phyloP scores from a whole-genome alignment of 2,329 filamentous ascomycete species.

The Cryphonectria parasitica region DNA sequence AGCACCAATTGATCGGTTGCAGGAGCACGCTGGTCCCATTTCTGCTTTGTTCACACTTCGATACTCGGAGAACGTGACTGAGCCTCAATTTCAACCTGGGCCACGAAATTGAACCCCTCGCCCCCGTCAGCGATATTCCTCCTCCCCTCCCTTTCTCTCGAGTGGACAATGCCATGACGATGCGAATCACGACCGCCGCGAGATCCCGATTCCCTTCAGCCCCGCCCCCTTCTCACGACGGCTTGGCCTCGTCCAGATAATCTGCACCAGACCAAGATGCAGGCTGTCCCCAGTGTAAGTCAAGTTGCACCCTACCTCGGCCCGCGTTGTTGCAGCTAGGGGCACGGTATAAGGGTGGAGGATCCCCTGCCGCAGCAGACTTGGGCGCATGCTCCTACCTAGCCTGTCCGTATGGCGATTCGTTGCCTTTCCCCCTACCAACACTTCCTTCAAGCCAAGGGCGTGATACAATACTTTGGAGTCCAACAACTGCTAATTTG shows the following conservation, averaged over 20 bases:
- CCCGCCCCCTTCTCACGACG: slow-evolving; percentile 36
- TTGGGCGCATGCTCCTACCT: slow-evolving; percentile 8
- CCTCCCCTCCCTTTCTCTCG: neutral
- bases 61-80: neutral
- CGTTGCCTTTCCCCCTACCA: neutral
- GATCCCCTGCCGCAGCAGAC: neutral
- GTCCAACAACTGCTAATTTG: slow-evolving; percentile 16
- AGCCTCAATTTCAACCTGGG: neutral
- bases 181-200: slow-evolving; percentile 42
- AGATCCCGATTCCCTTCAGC: slow-evolving; percentile 38
- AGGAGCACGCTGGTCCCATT: slow-evolving; percentile 2
- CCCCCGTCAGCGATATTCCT: neutral
- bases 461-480: neutral
- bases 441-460: neutral
- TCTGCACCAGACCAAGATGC: slow-evolving; percentile 41
- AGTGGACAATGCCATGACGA: slow-evolving; percentile 42
- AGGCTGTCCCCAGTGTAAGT: slow-evolving; percentile 53
- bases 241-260: slow-evolving; percentile 38
- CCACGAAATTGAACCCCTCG: slow-evolving; percentile 8
- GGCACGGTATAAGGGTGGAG: neutral
- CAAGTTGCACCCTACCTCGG: neutral
- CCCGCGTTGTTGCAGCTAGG: neutral
- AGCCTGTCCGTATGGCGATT: neutral
- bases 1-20: slow-evolving; percentile 11
- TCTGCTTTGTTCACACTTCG: slow-evolving; percentile 11